Conservation (phyloP, 495 filamentous ascomycete species). For the Aspergillus panamensis region DNA sequence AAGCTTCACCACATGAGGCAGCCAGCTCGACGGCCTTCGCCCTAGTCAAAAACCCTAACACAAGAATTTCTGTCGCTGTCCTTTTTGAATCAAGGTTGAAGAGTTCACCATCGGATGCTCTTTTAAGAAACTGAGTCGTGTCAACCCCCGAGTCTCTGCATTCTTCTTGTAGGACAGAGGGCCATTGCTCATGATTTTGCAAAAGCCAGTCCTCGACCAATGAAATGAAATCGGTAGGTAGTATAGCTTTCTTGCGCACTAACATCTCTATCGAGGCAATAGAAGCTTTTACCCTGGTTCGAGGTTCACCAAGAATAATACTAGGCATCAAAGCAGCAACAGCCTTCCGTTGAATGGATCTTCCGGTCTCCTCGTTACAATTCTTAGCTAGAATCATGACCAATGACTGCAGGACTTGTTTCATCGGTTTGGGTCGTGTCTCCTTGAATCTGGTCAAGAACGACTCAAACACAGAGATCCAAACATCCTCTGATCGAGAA, state of each 20-base stretch:
- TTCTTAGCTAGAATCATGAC: conserved; percentile 50
- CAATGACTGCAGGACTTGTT: conserved; percentile 63
- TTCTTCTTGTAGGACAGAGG: conserved; percentile 30
- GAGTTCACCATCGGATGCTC: conserved; percentile 9
- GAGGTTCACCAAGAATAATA: conserved; percentile 40
- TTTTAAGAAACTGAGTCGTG: conserved; percentile 16
- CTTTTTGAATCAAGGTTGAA: conserved; percentile 11
- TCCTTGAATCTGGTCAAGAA: conserved; percentile 73
- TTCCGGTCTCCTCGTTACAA: conserved; percentile 31
- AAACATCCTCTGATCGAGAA: conserved; percentile 49
- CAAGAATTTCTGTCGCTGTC: conserved; percentile 32
- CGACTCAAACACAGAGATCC: conserved; percentile 60
- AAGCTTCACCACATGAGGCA: conserved; percentile 59
- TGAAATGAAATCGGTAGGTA: conserved; percentile 30
- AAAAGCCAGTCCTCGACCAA: conserved; percentile 34
- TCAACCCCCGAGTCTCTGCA: conserved; percentile 28
- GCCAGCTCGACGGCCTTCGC: conserved; percentile 53
- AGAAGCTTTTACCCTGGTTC: conserved; percentile 40
- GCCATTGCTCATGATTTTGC: conserved; percentile 31
- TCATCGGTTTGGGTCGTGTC: conserved; percentile 69
- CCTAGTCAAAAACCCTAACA: conserved; percentile 38
- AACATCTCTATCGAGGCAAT: conserved; percentile 43
- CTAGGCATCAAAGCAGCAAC: conserved; percentile 31
- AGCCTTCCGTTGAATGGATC: conserved; percentile 23
- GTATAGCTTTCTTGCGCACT: conserved; percentile 37